A percentile compares a stretch with the other conserved stretches of the same genome.
These are phyloP conservation scores for Globisporangium echinulatum DNA, from an alignment of 352 stramenopile genomes.

Conservation along the genomic window DNA sequence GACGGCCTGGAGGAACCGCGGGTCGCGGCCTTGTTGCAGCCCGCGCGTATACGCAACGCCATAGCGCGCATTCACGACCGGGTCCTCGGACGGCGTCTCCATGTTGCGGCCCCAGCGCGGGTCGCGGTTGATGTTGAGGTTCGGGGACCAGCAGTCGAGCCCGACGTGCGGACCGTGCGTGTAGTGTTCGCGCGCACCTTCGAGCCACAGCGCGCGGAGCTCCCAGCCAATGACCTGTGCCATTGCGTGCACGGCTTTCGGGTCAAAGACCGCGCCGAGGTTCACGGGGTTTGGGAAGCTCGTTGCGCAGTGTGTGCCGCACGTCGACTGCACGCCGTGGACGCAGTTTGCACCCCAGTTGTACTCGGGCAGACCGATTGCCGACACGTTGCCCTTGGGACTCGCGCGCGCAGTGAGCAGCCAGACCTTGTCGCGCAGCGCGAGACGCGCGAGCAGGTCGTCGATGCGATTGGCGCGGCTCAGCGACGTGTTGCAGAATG, in stretches of 20 bases:
- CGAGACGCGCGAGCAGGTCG: conserved; percentile 66
- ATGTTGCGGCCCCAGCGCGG: conserved; percentile 92
- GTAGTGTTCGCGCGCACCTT: conserved; percentile 72
- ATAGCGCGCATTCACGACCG: conserved; percentile 88
- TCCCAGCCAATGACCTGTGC: conserved; percentile 84
- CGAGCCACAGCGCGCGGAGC: conserved; percentile 70
- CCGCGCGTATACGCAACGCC: conserved; percentile 85
- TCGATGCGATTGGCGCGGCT: conserved; percentile 53
- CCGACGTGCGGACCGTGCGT: conserved; percentile 54
- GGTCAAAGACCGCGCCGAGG: conserved; percentile 86
- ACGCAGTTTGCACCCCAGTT: conserved; percentile 93
- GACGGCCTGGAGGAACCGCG: conserved; percentile 68
- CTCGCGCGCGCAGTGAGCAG: conserved; percentile 67
- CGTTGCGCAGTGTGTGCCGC: conserved; percentile 71
- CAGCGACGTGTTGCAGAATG: conserved; percentile 80
- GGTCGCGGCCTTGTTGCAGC: conserved; percentile 76
- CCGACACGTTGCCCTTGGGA: conserved; percentile 65
- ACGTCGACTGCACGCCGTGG: conserved; percentile 88
- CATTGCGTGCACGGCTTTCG: conserved; percentile 68
- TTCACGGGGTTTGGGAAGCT: conserved; percentile 90
- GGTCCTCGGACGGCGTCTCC: conserved; percentile 92
- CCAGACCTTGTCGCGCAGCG: conserved; percentile 62
- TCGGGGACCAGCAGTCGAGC: conserved; percentile 92
- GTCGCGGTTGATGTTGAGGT: conserved; percentile 95
- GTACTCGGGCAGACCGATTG: conserved; percentile 84